Evolutionary conservation across 257 asterid species (phyloP).

Genomic region (Ligustrum vulgare): DNA sequence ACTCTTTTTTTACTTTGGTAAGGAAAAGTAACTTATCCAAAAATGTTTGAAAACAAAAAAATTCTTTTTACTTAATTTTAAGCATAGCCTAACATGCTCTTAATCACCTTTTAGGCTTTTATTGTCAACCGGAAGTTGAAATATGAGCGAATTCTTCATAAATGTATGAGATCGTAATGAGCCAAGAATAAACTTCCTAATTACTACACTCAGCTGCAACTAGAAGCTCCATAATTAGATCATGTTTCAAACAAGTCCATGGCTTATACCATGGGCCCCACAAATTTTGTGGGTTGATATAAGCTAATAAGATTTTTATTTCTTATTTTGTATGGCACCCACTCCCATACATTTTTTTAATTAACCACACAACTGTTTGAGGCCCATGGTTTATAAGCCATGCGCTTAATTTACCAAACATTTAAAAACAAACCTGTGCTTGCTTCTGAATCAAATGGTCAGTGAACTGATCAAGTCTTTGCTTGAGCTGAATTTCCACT

Average conservation of each 20-base stretch:
- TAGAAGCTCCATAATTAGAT: constrained; percentile 4
- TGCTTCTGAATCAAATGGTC: constrained; percentile 93
- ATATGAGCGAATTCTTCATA: not conserved
- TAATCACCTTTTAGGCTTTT: constrained; percentile 2
- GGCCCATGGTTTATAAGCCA: too few species aligned
- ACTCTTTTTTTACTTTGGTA: not conserved
- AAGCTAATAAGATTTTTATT: too few species aligned
- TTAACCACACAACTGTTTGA: too few species aligned
- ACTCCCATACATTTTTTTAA: too few species aligned
- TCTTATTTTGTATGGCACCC: too few species aligned
- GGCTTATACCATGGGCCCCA: too few species aligned
- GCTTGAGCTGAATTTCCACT: constrained; percentile 91
- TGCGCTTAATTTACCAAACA: too few species aligned
- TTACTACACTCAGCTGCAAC: not conserved
- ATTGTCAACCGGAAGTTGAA: not conserved
- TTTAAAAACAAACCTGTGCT: constrained; percentile 66
- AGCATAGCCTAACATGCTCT: not conserved
- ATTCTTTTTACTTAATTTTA: not conserved
- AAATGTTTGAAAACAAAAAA: not conserved
- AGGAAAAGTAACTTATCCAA: not conserved
- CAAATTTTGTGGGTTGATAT: too few species aligned
- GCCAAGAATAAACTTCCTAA: not conserved
- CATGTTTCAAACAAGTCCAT: too few species aligned
- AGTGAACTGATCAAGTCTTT: constrained; percentile 81
- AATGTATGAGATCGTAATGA: not conserved